Percentiles rank a stretch among this genome's conserved stretches.
Conservation (phyloP, 108 stramenopile genomes). For the Nitzschia putrida region DNA sequence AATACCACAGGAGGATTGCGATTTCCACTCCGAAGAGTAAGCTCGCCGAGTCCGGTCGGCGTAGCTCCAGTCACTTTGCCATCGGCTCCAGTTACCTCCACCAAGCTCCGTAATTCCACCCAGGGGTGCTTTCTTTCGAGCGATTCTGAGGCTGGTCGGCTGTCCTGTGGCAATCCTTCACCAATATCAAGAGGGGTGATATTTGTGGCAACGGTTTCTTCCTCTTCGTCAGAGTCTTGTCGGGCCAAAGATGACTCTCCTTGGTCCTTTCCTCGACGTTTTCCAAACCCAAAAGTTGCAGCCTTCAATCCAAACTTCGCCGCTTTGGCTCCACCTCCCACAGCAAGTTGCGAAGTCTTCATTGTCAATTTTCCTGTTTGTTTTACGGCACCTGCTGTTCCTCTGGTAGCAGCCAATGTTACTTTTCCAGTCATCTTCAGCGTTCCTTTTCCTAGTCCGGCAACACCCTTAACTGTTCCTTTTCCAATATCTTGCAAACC, state of each 20-base stretch:
- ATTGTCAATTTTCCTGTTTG: constrained; percentile 11
- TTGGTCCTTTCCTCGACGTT: constrained; percentile 27
- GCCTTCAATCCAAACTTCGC: constrained; percentile 27
- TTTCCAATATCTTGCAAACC: constrained; percentile 40
- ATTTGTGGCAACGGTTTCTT: constrained; percentile 18
- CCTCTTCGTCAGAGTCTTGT: constrained; percentile 29
- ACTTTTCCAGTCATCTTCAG: constrained; percentile 32
- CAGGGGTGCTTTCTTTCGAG: constrained; percentile 39
- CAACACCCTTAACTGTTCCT: constrained; percentile 26
- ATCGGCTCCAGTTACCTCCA: constrained; percentile 54
- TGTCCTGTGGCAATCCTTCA: constrained; percentile 1
- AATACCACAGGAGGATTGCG: constrained; percentile 60
- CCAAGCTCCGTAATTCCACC: constrained; percentile 64
- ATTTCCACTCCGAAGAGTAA: constrained; percentile 70
- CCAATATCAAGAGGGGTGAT: constrained; percentile 18
- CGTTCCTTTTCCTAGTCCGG: constrained; percentile 30
- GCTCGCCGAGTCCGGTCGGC: constrained; percentile 53
- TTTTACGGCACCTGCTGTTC: constrained; percentile 16
- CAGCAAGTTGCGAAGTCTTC: not conserved
- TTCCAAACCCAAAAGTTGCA: constrained; percentile 26
- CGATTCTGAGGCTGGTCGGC: constrained; percentile 8
- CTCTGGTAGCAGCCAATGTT: constrained; percentile 18
- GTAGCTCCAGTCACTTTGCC: constrained; percentile 59
- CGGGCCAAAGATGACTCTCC: constrained; percentile 18
- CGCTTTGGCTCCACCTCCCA: constrained; percentile 11